These are phyloP conservation scores for Fragilaria radians DNA, from an alignment of 108 stramenopile species.

Conservation along the genomic window DNA sequence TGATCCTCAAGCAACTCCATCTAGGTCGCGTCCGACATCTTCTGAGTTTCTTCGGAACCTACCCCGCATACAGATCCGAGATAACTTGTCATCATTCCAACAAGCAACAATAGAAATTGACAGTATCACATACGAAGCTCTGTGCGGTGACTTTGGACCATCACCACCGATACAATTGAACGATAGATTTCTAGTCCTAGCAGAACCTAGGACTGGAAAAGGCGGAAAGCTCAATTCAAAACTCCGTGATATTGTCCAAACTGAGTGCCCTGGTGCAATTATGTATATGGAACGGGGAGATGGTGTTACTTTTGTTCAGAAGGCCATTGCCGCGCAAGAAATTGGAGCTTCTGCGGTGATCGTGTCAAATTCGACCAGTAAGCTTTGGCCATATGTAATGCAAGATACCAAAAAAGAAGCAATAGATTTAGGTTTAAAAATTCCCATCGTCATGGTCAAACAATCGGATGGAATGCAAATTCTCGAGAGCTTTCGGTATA, in stretches of 20 bases:
- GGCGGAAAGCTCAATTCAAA: conserved; percentile 11
- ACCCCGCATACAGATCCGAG: conserved; percentile 20
- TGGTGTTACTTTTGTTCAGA: conserved; percentile 67
- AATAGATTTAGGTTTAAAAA: conserved; percentile 23
- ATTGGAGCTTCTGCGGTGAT: conserved; percentile 71
- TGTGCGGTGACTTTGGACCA: conserved; percentile 34
- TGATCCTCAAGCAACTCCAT: conserved; percentile 18
- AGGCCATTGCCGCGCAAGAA: conserved; percentile 61
- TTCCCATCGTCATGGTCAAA: conserved; percentile 78
- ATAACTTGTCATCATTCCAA: conserved; percentile 25
- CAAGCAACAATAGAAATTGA: conserved; percentile 20
- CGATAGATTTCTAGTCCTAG: conserved; percentile 14
- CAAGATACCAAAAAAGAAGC: conserved; percentile 61
- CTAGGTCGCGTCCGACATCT: conserved; percentile 27
- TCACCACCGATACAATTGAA: not conserved
- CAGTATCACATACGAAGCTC: conserved; percentile 3
- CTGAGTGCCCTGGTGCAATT: conserved; percentile 8
- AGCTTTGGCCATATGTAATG: conserved; percentile 82
- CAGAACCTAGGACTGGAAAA: conserved; percentile 29
- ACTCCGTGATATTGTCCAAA: not conserved
- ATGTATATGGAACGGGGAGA: conserved; percentile 72
- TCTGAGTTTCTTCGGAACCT: conserved; percentile 15
- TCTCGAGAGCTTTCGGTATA: conserved; percentile 11
- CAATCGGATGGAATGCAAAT: conserved; percentile 34
- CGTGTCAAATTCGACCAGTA: conserved; percentile 38